These are phyloP conservation scores for Pseudovirgaria hyperparasitica DNA, from an alignment of 2,329 filamentous ascomycete species.

Conservation along the genomic window DNA sequence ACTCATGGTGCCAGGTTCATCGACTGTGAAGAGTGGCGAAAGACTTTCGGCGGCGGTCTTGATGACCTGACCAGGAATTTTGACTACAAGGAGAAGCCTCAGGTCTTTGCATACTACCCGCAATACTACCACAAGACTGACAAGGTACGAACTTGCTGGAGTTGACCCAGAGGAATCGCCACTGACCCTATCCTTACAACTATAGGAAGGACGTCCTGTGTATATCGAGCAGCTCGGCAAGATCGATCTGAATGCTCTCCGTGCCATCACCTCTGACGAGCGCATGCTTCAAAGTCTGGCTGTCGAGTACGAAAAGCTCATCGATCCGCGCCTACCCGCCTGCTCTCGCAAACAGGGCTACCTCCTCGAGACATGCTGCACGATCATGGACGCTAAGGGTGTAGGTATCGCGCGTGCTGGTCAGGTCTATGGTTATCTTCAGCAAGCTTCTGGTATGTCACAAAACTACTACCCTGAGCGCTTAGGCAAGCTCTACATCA, in stretches of 20 bases:
- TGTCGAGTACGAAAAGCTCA: constrained; percentile 92
- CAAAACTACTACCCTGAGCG: constrained; percentile 99
- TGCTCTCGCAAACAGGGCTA: constrained; percentile 85
- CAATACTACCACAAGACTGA: constrained; percentile 99
- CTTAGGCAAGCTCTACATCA: constrained; percentile 88
- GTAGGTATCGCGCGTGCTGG: constrained; percentile 71
- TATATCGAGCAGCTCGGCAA: constrained; percentile 96
- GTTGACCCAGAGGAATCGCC: not conserved
- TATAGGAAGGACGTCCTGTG: constrained; percentile 82
- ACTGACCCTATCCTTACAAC: constrained; percentile 1
- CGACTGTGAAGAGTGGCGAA: constrained; percentile 83
- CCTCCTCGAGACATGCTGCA: constrained; percentile 95
- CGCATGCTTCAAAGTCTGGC: constrained; percentile 96
- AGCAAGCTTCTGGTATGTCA: constrained; percentile 72
- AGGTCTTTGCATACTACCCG: constrained; percentile 85
- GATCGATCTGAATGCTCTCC: constrained; percentile 79
- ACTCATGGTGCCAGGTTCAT: constrained; percentile 55
- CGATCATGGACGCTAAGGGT: constrained; percentile 94
- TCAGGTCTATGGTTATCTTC: constrained; percentile 80
- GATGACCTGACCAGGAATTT: constrained; percentile 71
- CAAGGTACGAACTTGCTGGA: constrained; percentile 37
- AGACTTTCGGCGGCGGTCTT: constrained; percentile 59
- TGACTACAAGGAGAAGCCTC: constrained; percentile 72
- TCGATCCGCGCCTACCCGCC: constrained; percentile 84
- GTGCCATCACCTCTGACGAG: constrained; percentile 82